These are phyloP conservation scores for Microcyclosporella mali DNA, from an alignment of 2,329 filamentous ascomycete species.

Conservation along the genomic window DNA sequence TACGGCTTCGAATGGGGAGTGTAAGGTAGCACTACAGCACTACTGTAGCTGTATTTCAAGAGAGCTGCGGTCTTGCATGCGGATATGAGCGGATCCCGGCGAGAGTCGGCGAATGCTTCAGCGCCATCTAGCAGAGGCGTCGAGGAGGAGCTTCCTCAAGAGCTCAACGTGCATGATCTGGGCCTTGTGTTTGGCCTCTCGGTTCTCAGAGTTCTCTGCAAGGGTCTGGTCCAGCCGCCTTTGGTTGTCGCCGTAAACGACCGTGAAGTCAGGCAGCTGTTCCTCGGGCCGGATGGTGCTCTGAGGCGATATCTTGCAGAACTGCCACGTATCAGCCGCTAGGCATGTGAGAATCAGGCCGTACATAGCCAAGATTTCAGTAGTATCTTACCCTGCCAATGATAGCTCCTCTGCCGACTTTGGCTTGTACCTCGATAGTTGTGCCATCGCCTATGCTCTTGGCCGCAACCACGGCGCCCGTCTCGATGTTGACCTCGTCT, in stretches of 20 bases:
- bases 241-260: slow-evolving; percentile 37
- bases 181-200: slow-evolving; percentile 27
- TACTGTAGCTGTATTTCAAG: slow-evolving; percentile 2
- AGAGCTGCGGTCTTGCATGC: not conserved
- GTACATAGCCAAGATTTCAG: too few relatives aligned
- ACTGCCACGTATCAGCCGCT: slow-evolving; percentile 25
- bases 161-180: slow-evolving; percentile 31
- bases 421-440: slow-evolving; percentile 26
- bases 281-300: slow-evolving; percentile 33
- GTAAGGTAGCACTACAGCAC: not conserved
- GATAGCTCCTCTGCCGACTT: slow-evolving; percentile 34
- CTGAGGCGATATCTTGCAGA: slow-evolving; percentile 40
- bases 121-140: slow-evolving; percentile 32
- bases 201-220: slow-evolving; percentile 22
- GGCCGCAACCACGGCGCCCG: slow-evolving; percentile 36
- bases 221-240: slow-evolving; percentile 37
- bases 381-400: slow-evolving; percentile 39
- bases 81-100: not conserved
- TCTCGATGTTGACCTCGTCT: slow-evolving; percentile 40
- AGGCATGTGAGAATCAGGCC: too few relatives aligned
- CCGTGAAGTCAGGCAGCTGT: slow-evolving; percentile 40
- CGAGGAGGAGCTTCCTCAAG: slow-evolving; percentile 30
- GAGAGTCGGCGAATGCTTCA: too few relatives aligned
- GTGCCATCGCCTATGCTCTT: slow-evolving; percentile 26
- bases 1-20: slow-evolving; percentile 21